A percentile compares a stretch with the other conserved stretches of the same genome.
Evolutionary conservation across 2,329 filamentous ascomycete species (phyloP).

Genomic region (Chaetomium strumarium): DNA sequence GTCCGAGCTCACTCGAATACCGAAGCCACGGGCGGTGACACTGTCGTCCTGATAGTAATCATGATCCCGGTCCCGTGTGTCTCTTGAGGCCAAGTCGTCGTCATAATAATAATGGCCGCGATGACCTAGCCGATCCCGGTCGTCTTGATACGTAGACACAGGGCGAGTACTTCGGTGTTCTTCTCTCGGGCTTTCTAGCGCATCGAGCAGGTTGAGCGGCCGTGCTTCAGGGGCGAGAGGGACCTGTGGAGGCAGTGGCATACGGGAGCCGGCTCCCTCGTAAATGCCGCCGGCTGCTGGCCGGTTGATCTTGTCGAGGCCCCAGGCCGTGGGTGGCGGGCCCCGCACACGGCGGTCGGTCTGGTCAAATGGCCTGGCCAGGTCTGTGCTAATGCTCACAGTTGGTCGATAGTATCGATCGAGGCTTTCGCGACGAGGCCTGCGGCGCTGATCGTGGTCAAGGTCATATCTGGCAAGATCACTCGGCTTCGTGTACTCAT

Average conservation of each 20-base stretch:
- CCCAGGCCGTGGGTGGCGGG: constrained; percentile 64
- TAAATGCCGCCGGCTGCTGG: constrained; percentile 36
- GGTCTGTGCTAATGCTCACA: constrained; percentile 46
- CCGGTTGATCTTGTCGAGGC: constrained; percentile 62
- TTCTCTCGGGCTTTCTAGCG: constrained; percentile 33
- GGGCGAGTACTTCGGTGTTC: constrained; percentile 35
- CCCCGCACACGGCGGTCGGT: constrained; percentile 35
- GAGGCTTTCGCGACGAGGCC: constrained; percentile 47
- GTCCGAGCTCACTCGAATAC: constrained; percentile 41
- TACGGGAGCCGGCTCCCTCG: constrained; percentile 40
- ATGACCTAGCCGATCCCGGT: constrained; percentile 37
- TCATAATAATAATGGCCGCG: constrained; percentile 47
- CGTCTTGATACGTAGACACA: constrained; percentile 50
- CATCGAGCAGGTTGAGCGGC: constrained; percentile 30
- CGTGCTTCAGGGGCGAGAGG: constrained; percentile 35
- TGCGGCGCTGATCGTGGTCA: constrained; percentile 42
- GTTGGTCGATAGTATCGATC: constrained; percentile 53
- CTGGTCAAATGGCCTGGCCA: constrained; percentile 38
- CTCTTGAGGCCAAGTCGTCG: constrained; percentile 40
- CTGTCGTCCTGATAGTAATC: constrained; percentile 43
- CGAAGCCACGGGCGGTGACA: constrained; percentile 45
- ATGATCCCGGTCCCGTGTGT: constrained; percentile 38
- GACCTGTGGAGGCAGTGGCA: constrained; percentile 43
- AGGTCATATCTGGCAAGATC: constrained; percentile 58
- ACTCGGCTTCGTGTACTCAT: constrained; percentile 58